Conservation (phyloP, 1,284 basidiomycete species). For the Melampsora larici-populina region DNA sequence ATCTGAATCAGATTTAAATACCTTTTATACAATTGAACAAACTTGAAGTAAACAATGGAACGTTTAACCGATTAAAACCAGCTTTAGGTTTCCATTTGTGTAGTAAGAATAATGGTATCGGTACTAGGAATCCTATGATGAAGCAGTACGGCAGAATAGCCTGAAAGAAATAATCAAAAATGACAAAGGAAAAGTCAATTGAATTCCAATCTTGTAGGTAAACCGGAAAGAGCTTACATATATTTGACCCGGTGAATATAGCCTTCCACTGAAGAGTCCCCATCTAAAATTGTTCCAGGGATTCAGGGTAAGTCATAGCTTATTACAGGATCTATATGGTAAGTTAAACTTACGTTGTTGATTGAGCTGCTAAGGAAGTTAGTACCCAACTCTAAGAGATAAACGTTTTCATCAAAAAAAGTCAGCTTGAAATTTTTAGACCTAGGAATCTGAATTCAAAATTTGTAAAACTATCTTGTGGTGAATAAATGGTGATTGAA, state of each 20-base stretch:
- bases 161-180: not conserved
- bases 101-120: conserved; percentile 32
- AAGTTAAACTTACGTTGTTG: not conserved
- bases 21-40: conserved; percentile 17
- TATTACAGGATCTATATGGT: not conserved
- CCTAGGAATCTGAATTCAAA: too few species aligned
- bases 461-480: too few species aligned
- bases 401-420: not conserved
- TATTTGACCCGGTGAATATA: conserved; percentile 11
- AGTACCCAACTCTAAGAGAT: not conserved
- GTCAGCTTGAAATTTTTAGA: not conserved
- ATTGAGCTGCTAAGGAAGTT: conserved; percentile 1
- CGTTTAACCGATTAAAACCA: conserved; percentile 30
- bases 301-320: too few species aligned
- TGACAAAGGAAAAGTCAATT: too few species aligned
- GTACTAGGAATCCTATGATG: conserved; percentile 21
- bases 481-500: too few species aligned
- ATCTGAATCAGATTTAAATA: not conserved
- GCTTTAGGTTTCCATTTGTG: conserved; percentile 26
- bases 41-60: conserved; percentile 25
- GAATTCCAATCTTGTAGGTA: not conserved
- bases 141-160: conserved; percentile 23
- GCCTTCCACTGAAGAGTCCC: conserved; percentile 33
- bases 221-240: conserved; percentile 1
- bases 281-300: not conserved